Conservation (phyloP, 1,284 basidiomycete genomes). For the Phellinidium pouzarii region DNA sequence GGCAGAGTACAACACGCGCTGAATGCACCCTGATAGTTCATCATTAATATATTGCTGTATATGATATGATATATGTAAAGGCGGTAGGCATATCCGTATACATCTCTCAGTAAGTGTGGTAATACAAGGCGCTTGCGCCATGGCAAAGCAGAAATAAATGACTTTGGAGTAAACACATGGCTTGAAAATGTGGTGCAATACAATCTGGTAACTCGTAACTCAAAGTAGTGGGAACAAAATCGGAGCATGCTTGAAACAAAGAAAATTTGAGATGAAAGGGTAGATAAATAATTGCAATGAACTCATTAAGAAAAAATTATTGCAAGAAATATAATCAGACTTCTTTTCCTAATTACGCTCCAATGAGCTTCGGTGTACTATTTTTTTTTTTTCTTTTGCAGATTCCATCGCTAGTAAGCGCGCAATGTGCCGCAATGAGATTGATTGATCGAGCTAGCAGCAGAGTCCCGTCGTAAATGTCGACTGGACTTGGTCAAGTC, state of each 20-base stretch:
- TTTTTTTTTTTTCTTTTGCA: not conserved
- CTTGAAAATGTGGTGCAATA: conserved; percentile 3
- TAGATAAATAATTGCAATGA: not conserved
- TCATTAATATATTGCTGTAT: not conserved
- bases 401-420: too few species aligned
- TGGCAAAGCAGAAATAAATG: not conserved
- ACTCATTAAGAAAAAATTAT: not conserved
- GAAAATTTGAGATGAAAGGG: not conserved
- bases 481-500: too few species aligned
- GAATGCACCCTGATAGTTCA: not conserved
- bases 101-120: not conserved
- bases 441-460: too few species aligned
- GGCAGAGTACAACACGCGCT: not conserved
- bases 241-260: not conserved
- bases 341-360: not conserved
- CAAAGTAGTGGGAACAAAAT: not conserved
- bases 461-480: too few species aligned
- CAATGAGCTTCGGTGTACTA: not conserved
- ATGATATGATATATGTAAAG: not conserved
- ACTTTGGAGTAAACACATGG: not conserved
- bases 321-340: not conserved
- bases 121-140: not conserved
- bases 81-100: not conserved
- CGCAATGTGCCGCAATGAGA: too few species aligned
- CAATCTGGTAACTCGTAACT: not conserved